phyloP scores from a whole-genome alignment of 192 early-diverging fungal species.

The Coemansia sp. region DNA sequence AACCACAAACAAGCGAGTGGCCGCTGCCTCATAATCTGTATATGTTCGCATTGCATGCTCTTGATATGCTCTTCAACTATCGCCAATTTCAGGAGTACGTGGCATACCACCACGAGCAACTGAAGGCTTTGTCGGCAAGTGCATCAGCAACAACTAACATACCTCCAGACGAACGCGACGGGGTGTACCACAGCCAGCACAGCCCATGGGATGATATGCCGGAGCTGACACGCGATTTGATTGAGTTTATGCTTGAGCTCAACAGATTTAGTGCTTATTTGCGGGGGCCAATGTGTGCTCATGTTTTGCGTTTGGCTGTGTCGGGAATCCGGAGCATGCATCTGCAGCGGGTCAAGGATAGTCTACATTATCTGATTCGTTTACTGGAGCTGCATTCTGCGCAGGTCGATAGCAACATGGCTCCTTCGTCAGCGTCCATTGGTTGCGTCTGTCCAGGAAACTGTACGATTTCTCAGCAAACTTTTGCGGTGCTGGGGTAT shows the following conservation, averaged over 20 bases:
- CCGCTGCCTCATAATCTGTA: slow-evolving; percentile 19
- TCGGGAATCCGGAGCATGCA: slow-evolving; percentile 43
- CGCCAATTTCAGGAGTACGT: slow-evolving; percentile 48
- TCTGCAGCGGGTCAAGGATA: slow-evolving; percentile 33
- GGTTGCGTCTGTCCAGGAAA: slow-evolving; percentile 8
- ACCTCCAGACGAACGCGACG: slow-evolving; percentile 12
- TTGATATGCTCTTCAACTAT: slow-evolving; percentile 45
- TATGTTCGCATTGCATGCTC: slow-evolving; percentile 18
- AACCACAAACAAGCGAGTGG: slow-evolving; percentile 8
- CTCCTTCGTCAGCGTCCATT: neutral
- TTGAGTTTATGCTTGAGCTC: slow-evolving; percentile 33
- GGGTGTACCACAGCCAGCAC: slow-evolving; percentile 41
- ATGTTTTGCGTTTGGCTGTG: slow-evolving; percentile 26
- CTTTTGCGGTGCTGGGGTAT: slow-evolving; percentile 31
- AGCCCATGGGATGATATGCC: slow-evolving; percentile 50
- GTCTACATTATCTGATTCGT: slow-evolving; percentile 17
- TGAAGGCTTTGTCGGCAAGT: slow-evolving; percentile 25
- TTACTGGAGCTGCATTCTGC: slow-evolving; percentile 36
- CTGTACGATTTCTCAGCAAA: slow-evolving; percentile 12
- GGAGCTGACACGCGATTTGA: slow-evolving; percentile 15
- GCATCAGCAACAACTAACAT: neutral
- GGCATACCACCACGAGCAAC: slow-evolving; percentile 42
- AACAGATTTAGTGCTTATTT: slow-evolving; percentile 1
- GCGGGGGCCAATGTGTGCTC: slow-evolving; percentile 21
- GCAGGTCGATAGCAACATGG: neutral